Conservation (phyloP, 768 basidiomycete species). For the Amanita phalloides region DNA sequence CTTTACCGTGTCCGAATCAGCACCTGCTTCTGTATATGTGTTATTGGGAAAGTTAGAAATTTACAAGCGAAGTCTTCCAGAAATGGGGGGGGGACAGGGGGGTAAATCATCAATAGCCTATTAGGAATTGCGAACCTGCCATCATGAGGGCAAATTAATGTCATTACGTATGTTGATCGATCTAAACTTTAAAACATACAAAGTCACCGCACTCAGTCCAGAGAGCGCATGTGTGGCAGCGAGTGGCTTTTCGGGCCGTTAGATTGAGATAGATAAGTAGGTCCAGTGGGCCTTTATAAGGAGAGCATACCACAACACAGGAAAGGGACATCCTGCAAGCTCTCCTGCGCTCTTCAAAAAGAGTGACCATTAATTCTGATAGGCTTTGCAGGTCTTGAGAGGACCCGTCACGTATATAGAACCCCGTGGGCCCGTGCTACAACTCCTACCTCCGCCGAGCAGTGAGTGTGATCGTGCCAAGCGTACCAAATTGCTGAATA, state of each 20-base stretch:
- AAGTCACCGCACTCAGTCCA: neutral
- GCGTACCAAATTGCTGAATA: neutral
- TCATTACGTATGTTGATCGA: neutral
- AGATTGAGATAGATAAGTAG: neutral
- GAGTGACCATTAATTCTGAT: neutral
- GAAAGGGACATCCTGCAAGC: neutral
- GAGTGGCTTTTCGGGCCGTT: constrained; percentile 1
- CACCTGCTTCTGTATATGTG: neutral
- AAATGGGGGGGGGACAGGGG: neutral
- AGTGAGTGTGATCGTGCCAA: neutral
- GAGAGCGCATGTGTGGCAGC: neutral
- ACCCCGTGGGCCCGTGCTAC: neutral
- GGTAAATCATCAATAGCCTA: neutral
- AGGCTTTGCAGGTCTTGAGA: neutral
- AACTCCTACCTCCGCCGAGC: constrained; percentile 2
- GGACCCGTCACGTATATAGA: neutral
- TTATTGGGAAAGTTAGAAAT: neutral
- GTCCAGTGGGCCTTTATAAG: neutral
- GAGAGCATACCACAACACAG: neutral
- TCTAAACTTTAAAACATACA: neutral
- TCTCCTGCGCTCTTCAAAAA: neutral
- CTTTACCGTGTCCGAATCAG: neutral
- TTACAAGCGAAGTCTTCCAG: neutral
- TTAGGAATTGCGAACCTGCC: neutral
- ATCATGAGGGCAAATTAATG: neutral